Conservation (phyloP, 441 rosid species). For the Corymbia calophylla region DNA sequence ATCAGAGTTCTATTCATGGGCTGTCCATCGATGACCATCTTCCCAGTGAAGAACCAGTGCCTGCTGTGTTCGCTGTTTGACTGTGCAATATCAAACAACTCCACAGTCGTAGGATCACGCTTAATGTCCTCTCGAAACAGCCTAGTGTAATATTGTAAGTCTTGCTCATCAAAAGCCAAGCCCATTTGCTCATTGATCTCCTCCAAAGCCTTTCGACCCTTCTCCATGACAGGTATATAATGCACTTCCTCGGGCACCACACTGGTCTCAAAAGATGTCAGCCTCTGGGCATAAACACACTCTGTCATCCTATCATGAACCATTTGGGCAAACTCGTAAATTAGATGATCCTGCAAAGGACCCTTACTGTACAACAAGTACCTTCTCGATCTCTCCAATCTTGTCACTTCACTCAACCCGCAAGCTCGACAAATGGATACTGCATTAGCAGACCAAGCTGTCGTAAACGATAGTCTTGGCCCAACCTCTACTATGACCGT, state of each 20-base stretch:
- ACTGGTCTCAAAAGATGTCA: slow-evolving; percentile 64
- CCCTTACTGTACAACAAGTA: slow-evolving; percentile 62
- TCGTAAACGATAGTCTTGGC: slow-evolving; percentile 86
- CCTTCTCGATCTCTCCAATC: slow-evolving; percentile 88
- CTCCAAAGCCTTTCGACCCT: slow-evolving; percentile 75
- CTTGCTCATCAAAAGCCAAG: slow-evolving; percentile 93
- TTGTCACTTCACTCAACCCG: slow-evolving; percentile 70
- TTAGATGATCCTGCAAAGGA: slow-evolving; percentile 40
- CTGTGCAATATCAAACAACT: slow-evolving; percentile 91
- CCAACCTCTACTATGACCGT: slow-evolving; percentile 76
- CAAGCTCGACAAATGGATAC: slow-evolving; percentile 80
- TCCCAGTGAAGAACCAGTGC: slow-evolving; percentile 94
- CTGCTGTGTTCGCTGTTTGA: slow-evolving; percentile 95
- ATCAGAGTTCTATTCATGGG: slow-evolving; percentile 75
- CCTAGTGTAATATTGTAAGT: slow-evolving; percentile 75
- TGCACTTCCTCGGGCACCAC: slow-evolving; percentile 69
- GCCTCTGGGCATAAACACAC: slow-evolving; percentile 54
- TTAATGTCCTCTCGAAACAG: slow-evolving; percentile 69
- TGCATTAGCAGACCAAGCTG: slow-evolving; percentile 95
- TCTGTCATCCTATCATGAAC: slow-evolving; percentile 96
- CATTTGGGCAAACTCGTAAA: slow-evolving; percentile 63
- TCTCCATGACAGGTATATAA: slow-evolving; percentile 77
- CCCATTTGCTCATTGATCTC: slow-evolving; percentile 94
- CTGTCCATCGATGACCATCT: slow-evolving; percentile 79
- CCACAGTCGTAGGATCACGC: slow-evolving; percentile 84